A percentile compares a stretch with the other conserved stretches of the same genome.
Conservation (phyloP, 2,329 filamentous ascomycete genomes). For the Pseudogymnoascus sp. region DNA sequence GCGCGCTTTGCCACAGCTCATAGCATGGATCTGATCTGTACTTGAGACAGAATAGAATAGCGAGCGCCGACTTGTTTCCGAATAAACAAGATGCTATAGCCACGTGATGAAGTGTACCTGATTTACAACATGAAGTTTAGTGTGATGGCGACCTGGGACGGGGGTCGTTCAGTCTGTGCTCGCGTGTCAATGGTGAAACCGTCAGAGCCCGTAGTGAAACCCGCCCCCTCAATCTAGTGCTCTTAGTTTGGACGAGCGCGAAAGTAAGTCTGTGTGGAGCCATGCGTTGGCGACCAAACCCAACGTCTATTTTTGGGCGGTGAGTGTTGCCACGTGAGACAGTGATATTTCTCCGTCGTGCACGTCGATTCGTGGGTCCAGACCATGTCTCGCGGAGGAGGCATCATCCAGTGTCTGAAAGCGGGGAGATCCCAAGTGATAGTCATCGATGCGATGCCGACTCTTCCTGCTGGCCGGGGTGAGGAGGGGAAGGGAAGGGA, state of each 20-base stretch:
- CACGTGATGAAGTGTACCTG: background rate
- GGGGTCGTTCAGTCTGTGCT: background rate
- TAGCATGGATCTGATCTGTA: conserved; percentile 7
- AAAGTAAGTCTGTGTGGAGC: background rate
- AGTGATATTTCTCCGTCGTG: background rate
- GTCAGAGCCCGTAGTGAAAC: background rate
- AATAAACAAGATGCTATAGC: background rate
- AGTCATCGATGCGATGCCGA: background rate
- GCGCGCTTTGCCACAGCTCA: background rate
- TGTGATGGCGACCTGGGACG: background rate
- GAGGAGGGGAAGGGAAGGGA: background rate
- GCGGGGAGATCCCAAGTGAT: background rate
- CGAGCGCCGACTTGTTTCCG: background rate
- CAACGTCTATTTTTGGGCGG: background rate
- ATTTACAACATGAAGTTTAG: background rate
- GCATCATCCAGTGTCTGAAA: background rate
- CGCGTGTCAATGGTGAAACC: conserved; percentile 3
- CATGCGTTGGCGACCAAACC: background rate
- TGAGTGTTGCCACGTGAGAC: conserved; percentile 7
- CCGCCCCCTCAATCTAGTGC: background rate
- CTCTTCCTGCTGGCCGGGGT: background rate
- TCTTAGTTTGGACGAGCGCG: background rate
- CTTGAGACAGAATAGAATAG: conserved; percentile 8
- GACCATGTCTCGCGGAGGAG: background rate
- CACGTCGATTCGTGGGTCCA: background rate